A percentile compares a stretch with the other conserved stretches of the same genome.
Conservation (phyloP, 768 basidiomycete species). For the Tephrocybe rancida region DNA sequence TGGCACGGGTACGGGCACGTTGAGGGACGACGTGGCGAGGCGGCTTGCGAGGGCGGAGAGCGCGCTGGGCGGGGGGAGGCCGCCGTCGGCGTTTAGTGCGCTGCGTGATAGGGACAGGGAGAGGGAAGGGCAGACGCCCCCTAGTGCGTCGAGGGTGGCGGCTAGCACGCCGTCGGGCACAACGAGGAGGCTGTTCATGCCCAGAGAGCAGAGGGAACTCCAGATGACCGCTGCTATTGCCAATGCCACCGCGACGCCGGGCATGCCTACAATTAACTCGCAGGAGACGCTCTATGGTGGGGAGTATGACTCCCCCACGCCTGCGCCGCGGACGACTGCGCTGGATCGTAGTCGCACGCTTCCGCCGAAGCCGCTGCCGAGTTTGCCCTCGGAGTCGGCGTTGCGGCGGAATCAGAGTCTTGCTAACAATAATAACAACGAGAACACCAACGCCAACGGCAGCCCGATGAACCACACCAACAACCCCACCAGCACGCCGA, state of each 20-base stretch:
- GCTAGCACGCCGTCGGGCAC: not conserved
- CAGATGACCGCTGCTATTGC: constrained; percentile 15
- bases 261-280: constrained; percentile 40
- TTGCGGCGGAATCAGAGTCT: constrained; percentile 22
- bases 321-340: constrained; percentile 33
- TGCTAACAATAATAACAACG: too few relatives aligned
- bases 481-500: not conserved
- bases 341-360: constrained; percentile 48
- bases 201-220: constrained; percentile 57
- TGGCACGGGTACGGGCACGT: constrained; percentile 41
- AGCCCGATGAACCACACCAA: too few relatives aligned
- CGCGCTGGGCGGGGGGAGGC: constrained; percentile 32
- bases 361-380: constrained; percentile 56
- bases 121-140: constrained; percentile 18
- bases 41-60: constrained; percentile 37
- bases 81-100: constrained; percentile 32
- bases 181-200: constrained; percentile 56
- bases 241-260: constrained; percentile 2
- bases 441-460: too few relatives aligned
- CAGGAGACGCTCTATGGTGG: constrained; percentile 43
- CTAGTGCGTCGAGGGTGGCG: constrained; percentile 2
- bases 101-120: constrained; percentile 25
- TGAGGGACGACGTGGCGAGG: constrained; percentile 47
- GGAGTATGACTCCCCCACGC: constrained; percentile 44
- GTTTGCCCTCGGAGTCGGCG: constrained; percentile 62